Evolutionary conservation across 1,139 yeast species (phyloP).

Genomic region (Nakaseomyces bracarensis): DNA sequence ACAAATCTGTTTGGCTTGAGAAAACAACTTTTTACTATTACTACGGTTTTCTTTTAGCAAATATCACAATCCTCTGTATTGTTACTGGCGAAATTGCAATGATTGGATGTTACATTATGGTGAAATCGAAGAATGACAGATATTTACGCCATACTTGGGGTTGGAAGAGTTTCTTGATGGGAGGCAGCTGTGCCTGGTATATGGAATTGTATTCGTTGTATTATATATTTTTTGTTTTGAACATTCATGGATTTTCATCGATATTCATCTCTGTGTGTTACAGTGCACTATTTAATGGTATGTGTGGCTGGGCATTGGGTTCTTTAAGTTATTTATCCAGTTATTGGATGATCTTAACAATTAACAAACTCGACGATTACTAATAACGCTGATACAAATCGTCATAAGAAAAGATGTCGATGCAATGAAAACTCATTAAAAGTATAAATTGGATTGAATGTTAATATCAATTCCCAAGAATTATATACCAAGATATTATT

Average conservation of each 20-base stretch:
- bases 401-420: no score
- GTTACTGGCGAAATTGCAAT: constrained; percentile 70
- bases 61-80: constrained; percentile 50
- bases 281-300: constrained; percentile 53
- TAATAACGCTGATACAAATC: no score
- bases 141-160: constrained; percentile 50
- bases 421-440: no score
- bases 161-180: constrained; percentile 71
- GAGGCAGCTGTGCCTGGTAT: constrained; percentile 66
- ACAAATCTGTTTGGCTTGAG: constrained; percentile 73
- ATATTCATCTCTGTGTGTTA: constrained; percentile 62
- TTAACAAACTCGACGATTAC: constrained; percentile 9
- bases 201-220: constrained; percentile 60
- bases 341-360: constrained; percentile 21
- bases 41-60: constrained; percentile 68
- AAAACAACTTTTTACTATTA: constrained; percentile 70
- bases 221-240: constrained; percentile 50
- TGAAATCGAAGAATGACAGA: constrained; percentile 33
- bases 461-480: no score
- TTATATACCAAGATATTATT: no score
- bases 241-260: constrained; percentile 62
- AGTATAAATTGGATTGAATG: no score
- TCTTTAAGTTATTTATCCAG: constrained; percentile 52
- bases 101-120: constrained; percentile 56
- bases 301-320: constrained; percentile 68